Base-by-base conservation (phyloP, 495 filamentous ascomycete genomes). In the Penicillium salamii region DNA sequence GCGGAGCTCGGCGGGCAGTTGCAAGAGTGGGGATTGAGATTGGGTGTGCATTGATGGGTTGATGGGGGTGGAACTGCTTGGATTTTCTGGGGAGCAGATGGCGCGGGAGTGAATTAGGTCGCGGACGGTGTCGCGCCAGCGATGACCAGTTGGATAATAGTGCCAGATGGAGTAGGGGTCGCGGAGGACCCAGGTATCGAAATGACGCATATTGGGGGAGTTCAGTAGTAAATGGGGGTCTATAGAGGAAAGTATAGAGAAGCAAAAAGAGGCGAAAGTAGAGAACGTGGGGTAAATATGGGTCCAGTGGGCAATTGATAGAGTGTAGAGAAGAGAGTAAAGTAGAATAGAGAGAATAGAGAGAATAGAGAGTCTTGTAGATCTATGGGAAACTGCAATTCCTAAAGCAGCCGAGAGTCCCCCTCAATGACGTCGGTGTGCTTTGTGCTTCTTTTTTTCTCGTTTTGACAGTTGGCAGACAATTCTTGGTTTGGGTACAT, bases 1-100 rank as follows among this genome's bases (percentile, higher is more conserved):
- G 12, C 81, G 76, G 46, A 84, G 69, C 59, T 84, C 81, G 7
- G 69, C 58, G 1, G 81, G 81, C 0, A 80, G 61, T 34, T 54
- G 58, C 24, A 74, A 48, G 37, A 74, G 54, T 7, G 31, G 18
- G 24, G 58, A 57, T 20, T 52, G 17, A 11, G 44, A 13, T 45
- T 71, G 71, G 1, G 58, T 23, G 33, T 57, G 26, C 7, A 18
- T 63, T 42, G 36, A 65, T 46, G 6, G 61, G 59, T 5, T 19
- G 12, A 36, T 45, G n/a, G 43, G 21, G 26, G 37, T 43, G 15
- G n/a, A n/a, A 20, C 57, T 40, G 26, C 46, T 31, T 15, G 39
- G 36, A 39, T 17, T n/a, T 19, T 40, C 26, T 9, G 68, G 69
- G 1, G 66, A 50, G 38, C 71, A 75, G 63, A 75, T 75, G 42